Evolutionary conservation across 2,329 filamentous ascomycete species (phyloP), one percentile per base, ranked within the genome.

Genomic region (Tolypocladium endophyticum): DNA sequence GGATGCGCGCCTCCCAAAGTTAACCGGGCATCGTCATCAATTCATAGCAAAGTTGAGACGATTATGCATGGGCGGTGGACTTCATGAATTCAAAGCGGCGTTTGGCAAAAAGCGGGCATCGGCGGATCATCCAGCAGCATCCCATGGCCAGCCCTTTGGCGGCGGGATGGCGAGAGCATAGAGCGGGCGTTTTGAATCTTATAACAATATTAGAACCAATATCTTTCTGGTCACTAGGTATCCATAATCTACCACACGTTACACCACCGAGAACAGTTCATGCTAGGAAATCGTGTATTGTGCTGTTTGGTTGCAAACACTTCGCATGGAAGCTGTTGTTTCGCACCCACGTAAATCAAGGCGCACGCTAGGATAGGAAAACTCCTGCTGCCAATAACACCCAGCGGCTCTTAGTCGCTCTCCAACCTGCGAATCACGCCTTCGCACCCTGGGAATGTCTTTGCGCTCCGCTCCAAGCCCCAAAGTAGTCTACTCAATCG

Each of bases 1-100:
- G 72, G 54, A 63, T 60, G 38, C 62, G 60, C 12, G 58, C 43
- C 3, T 8, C 18, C 6, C 18, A 7, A 16, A 56, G 43, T 4
- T 43, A 14, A 43, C 9, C 4, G 39, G 39, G 4, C 9, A 8
- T n/a, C 20, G 20, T 20, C 20, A 20, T 43, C 39, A n/a, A 5
- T 9, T n/a, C 9, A 20, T 20, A 12, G 35, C 3, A 8, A 43
- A 12, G 18, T 18, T 11, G 16, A 33, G 28, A n/a, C 16, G 18
- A 30, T 12, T 1, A 35, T 35, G 30, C 4, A n/a, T 35, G 30
- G 20, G 30, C 18, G 30, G n/a, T 35, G 30, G n/a, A n/a, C 11
- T n/a, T 33, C 7, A n/a, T 50, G 47, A 47, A 28, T 16, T 38
- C 36, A 28, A 47, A 35, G 52, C 4, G 47, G 28, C 50, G 50